Percentiles rank a stretch among this genome's conserved stretches.
These are phyloP conservation scores for Moesziomyces antarcticus DNA, from an alignment of 1,284 basidiomycete species.

Conservation along the genomic window DNA sequence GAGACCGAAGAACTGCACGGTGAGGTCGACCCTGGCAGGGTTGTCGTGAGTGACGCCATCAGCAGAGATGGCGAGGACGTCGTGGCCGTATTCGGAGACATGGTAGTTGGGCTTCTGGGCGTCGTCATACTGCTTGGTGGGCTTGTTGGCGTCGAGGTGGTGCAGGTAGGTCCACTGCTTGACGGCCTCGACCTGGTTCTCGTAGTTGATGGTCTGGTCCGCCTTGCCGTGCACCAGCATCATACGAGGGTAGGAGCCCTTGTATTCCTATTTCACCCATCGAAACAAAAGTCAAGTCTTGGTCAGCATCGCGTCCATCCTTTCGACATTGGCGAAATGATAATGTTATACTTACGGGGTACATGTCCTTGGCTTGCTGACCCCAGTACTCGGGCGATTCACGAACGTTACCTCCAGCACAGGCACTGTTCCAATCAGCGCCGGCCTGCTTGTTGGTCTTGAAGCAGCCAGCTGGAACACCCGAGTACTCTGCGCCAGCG, in stretches of 20 bases:
- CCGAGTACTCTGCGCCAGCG: constrained; percentile 16
- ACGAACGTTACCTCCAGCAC: constrained; percentile 7
- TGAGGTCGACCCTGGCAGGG: constrained; percentile 16
- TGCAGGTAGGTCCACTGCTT: constrained; percentile 29
- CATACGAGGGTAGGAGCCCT: constrained; percentile 13
- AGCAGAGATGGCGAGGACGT: constrained; percentile 21
- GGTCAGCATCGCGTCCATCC: no score
- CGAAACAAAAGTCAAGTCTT: no score
- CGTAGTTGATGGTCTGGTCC: constrained; percentile 18
- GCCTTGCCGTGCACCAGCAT: constrained; percentile 25
- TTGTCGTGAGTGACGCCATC: constrained; percentile 21
- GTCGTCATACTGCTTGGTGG: constrained; percentile 1
- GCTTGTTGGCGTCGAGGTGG: constrained; percentile 8
- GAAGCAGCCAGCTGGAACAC: constrained; percentile 32
- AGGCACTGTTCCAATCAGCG: constrained; percentile 19
- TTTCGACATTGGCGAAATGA: no score
- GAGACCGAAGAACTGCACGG: constrained; percentile 20
- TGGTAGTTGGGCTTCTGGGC: constrained; percentile 16
- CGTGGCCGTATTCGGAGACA: constrained; percentile 12
- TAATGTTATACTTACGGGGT: constrained; percentile 3
- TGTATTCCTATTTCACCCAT: constrained; percentile 5
- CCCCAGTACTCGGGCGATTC: constrained; percentile 20
- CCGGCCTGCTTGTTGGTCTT: not conserved
- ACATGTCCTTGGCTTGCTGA: constrained; percentile 13
- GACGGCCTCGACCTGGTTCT: constrained; percentile 20